Evolutionary conservation across 202 grass and related monocot genomes (phyloP), one percentile per base, ranked within the genome.

Genomic region (Setaria viridis): DNA sequence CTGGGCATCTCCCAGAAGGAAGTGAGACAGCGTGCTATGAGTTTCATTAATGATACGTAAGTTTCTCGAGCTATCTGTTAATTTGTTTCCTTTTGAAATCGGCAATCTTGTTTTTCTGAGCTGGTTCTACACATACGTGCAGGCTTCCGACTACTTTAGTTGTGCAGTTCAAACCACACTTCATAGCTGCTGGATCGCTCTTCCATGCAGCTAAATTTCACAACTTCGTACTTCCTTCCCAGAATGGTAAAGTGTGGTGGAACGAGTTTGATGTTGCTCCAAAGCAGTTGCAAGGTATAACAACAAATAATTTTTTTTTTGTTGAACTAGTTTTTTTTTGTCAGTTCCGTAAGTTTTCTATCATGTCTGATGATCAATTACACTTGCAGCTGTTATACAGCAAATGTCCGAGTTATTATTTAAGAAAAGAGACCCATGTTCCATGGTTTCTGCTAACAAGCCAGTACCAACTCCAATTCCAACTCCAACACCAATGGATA

Each of bases 11-110:
- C 45, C 50, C 75, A 88, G 39, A 88, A 84, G 80, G 93, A 91
- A 73, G 69, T 92, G 67, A 81, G 79, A 75, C 90, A 94, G 78
- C 37, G 41, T 83, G 93, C 93, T 12, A 59, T 85, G 78, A 88
- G 84, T 81, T 64, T 94, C 37, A 82, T 94, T 65, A 90, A 94
- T 69, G 85, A 90, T 84, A 58, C 59, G 93, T 94, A 86, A 84
- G 87, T 72, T 65, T 30, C 68, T 73, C 14, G 9, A 37, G 7
- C 16, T 15, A 12, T 80, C 72, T 82, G 32, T 53, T 50, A 37
- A 58, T 54, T 79, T 87, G 25, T 74, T 88, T 79, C 13, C 79
- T 59, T 58, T 51, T 56, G 17, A 43, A 82, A 67, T 58, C 65
- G 51, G 11, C 59, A 43, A 60, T 57, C 41, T 72, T 79, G 39